phyloP scores from a whole-genome alignment of 495 filamentous ascomycete genomes.

The Penicillium maclennaniae region DNA sequence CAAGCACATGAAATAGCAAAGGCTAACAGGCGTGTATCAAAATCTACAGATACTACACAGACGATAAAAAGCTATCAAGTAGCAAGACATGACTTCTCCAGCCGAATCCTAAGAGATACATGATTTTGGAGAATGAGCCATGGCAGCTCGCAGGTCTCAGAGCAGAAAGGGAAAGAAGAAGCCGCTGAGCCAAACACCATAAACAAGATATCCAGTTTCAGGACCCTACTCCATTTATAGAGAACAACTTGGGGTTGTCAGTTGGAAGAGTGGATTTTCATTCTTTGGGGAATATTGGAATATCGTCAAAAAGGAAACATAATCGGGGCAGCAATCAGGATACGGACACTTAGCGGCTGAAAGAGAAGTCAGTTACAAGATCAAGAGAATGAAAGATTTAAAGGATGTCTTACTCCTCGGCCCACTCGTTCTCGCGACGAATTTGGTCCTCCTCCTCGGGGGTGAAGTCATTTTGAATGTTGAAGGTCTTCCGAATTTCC shows the following conservation, averaged over 20 bases:
- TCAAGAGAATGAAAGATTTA: background rate
- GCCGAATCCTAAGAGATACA: background rate
- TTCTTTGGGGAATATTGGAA: background rate
- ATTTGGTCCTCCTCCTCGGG: slow-evolving; percentile 72
- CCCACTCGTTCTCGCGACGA: slow-evolving; percentile 69
- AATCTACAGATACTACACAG: too few species aligned
- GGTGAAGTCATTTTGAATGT: slow-evolving; percentile 72
- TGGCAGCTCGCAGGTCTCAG: background rate
- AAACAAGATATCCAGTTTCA: background rate
- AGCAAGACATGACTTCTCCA: background rate
- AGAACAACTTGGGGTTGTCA: background rate
- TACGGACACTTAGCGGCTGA: background rate
- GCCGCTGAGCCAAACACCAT: background rate
- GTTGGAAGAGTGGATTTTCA: slow-evolving; percentile 2
- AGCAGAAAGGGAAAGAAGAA: background rate
- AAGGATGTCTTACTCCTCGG: slow-evolving; percentile 54
- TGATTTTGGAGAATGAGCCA: background rate
- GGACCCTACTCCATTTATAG: background rate
- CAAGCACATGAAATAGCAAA: background rate
- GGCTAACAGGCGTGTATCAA: background rate
- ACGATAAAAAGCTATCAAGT: background rate
- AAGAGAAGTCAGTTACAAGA: background rate
- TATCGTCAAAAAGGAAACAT: background rate
- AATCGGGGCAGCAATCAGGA: background rate
- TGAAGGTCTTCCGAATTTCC: slow-evolving; percentile 74